Base-by-base conservation (phyloP, 805 yeast species). In the Cyberlindnera suaveolens region DNA sequence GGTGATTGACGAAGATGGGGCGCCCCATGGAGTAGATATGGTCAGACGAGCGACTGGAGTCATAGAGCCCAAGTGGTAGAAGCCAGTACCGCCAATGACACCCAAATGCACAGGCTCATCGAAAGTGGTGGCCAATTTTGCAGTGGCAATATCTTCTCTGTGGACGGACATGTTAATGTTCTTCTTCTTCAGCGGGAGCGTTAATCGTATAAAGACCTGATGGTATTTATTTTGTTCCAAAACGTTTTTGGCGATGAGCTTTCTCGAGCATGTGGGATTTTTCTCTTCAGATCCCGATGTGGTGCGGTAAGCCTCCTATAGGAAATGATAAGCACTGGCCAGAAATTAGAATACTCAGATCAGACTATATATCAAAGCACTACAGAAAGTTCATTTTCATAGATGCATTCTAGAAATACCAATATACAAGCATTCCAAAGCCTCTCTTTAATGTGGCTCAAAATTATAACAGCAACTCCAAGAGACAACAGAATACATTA, bases 81-180 rank as follows among this genome's bases (percentile, higher is more conserved):
- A 75, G n/a, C 99, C 99, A 5, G 99, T 93, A 34, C 99, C 99
- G 34, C 99, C 99, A 62, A 93, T 93, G 53, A 93, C 78, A 31
- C 96, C 98, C 35, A 93, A 72, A 33, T 77, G 74, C 20, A 93
- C 85, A 30, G 85, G 82, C 54, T 80, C 85, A 43, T 65, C 60
- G 66, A 75, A 82, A 29, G 67, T 65, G 45, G 74, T 71, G 34
- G 86, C 84, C 9, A 58, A 45, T 23, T 38, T 41, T 1, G 40
- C 30, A 6, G 34, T 10, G 11, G 32, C 44, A 7, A 39, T 13
- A 17, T 49, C 13, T 45, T 56, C 61, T 43, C 62, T 53, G 39
- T 58, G 62, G 18, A 34, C 43, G 13, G 62, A 58, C 62, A 58
- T 57, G 35, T 31, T 47, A 36, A 23, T 10, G 10, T 18, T 34